Base-by-base conservation (phyloP, 1,284 basidiomycete genomes). In the Sanghuangporus baumii region DNA sequence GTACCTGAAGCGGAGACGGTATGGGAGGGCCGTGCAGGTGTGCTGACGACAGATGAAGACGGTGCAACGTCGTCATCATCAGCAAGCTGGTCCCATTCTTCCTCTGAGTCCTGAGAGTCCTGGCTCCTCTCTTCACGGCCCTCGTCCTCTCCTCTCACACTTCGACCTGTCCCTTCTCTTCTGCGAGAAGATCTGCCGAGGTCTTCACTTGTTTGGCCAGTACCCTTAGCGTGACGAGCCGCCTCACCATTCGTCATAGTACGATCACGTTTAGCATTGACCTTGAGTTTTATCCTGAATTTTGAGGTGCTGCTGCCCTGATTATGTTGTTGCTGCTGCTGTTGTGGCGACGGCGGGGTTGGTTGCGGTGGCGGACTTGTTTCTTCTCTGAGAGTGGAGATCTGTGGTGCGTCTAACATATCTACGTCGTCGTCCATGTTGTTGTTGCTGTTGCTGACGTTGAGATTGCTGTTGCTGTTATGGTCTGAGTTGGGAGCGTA, bases 351-450 rank as follows among this genome's bases (percentile, higher is more conserved):
- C n/a, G n/a, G 55, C n/a, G 75, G 23, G 23, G 23, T 26, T 26
- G 23, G 63, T 61, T 73, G 73, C 5, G 86, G 84, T 12, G 88
- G 86, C 54, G 89, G 86, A 31, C 83, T 83, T 9, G 81, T 79
- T 66, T 90, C 88, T 52, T 89, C 87, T 37, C 78, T 78, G 31
- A 91, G 81, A 37, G 85, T 90, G 34, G 89, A 91, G 60, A 91
- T 91, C 68, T 85, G 84, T 46, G 89, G 89, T 37, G 88, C 87
- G 56, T 90, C 89, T 86, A 46, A n/a, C 43, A 90, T 89, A 66
- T 88, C 85, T 7, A 57, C 56, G 48, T 65, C 60, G n/a, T 55
- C 9, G 9, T 62, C 37, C 55, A 60, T 60, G 56, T 58, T 52
- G 54, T 36, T 26, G 26, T 31, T 54, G 56, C 16, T 20, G 12